Evolutionary conservation across 192 early-diverging fungal genomes (phyloP).

Genomic region (Backusella australiensis): DNA sequence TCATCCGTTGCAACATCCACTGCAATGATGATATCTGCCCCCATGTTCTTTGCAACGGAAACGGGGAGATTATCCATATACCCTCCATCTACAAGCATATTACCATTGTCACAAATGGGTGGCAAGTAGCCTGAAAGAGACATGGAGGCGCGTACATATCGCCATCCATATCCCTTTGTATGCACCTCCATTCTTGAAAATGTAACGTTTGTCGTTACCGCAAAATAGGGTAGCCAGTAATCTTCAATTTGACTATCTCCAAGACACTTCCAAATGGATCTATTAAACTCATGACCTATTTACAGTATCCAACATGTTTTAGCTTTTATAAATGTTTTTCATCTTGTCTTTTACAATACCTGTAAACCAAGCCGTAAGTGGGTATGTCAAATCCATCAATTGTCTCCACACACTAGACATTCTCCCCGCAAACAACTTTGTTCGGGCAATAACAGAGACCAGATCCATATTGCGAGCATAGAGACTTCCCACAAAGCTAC

Average conservation of each 20-base stretch:
- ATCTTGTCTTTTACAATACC: slow-evolving; percentile 36
- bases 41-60: slow-evolving; percentile 64
- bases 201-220: slow-evolving; percentile 94
- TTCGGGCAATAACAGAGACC: slow-evolving; percentile 82
- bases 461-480: slow-evolving; percentile 88
- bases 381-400: slow-evolving; percentile 92
- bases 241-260: slow-evolving; percentile 95
- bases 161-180: slow-evolving; percentile 91
- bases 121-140: slow-evolving; percentile 93
- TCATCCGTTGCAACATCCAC: slow-evolving; percentile 91
- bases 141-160: slow-evolving; percentile 97
- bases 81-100: slow-evolving; percentile 96
- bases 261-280: slow-evolving; percentile 94
- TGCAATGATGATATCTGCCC: slow-evolving; percentile 89
- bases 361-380: slow-evolving; percentile 87
- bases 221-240: slow-evolving; percentile 95
- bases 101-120: slow-evolving; percentile 92
- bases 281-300: slow-evolving; percentile 89
- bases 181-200: slow-evolving; percentile 92
- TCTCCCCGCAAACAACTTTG: slow-evolving; percentile 77
- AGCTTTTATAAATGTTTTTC: background rate
- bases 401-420: slow-evolving; percentile 86
- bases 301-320: background rate
- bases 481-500: slow-evolving; percentile 89
- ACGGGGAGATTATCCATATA: slow-evolving; percentile 98